Base-by-base conservation (phyloP, 1,284 basidiomycete species). In the Fistulina hepatica region DNA sequence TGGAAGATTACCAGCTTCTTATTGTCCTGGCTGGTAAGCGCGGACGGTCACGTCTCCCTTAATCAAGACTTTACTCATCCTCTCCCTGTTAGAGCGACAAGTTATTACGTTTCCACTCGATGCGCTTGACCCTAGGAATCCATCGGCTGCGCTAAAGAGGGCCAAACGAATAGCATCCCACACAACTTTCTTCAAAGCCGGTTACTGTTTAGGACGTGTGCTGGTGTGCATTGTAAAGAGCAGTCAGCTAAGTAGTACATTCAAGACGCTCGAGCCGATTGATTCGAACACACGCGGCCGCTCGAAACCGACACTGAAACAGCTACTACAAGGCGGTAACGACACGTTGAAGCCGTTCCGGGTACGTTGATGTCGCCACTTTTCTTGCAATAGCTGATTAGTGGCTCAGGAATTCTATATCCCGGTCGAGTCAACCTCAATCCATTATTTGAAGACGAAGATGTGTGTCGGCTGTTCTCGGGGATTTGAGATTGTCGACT, bases 401-500 rank as follows among this genome's bases (percentile, higher is more conserved):
- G 24, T 46, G 34, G 22, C 49, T 16, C 50, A 91, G 86, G 90
- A 98, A 60, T 98, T 98, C 61, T 98, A 98, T 59, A 97, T 98
- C 42, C 94, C 95, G 0, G 90, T 95, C 12, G 93, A 97, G 60
- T 94, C 90, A 35, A 90, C 80, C 46, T 97, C 92, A 7, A 88
- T 98, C 34, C 92, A 97, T 62, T 97, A 97, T 65, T 72, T 99
- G 51, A 97, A 95, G 69, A 97, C 93, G 39, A 91, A 88, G 64
- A 76, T 99, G 42, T 98, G 95, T 55, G 88, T 99, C 10, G 95
- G 94, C 2, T 95, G 92, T 55, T 90, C 92, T 11, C 88, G 92
- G 55, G 95, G 95, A n/a, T 98, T 99, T 57, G 95, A 98, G 64
- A 97, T 98, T 49, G 92, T 99, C 47, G 95, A 99, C 59, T 72